phyloP scores from a whole-genome alignment of 2,329 filamentous ascomycete species.

The Basipetospora chlamydospora region DNA sequence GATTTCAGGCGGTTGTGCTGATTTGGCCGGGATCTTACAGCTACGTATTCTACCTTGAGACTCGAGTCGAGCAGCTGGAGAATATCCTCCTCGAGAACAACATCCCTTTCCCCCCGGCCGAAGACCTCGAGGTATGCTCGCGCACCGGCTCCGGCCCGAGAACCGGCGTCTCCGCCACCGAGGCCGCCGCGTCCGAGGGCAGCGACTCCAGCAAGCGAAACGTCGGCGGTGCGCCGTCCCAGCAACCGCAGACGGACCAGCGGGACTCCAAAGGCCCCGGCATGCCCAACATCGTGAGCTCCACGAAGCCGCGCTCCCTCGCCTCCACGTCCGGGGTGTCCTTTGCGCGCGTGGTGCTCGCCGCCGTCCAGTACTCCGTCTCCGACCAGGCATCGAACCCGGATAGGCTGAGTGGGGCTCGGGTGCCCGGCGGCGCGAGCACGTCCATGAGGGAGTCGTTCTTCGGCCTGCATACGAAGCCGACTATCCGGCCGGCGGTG shows the following conservation, averaged over 20 bases:
- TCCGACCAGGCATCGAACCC: constrained; percentile 24
- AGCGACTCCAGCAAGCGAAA: constrained; percentile 10
- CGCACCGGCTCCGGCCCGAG: constrained; percentile 25
- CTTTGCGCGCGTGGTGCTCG: constrained; percentile 86
- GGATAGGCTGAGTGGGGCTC: constrained; percentile 8
- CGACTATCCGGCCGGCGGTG: constrained; percentile 68
- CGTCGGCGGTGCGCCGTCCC: not conserved
- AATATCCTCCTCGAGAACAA: constrained; percentile 53
- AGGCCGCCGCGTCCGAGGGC: constrained; percentile 11
- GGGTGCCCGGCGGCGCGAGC: constrained; percentile 23
- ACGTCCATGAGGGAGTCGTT: constrained; percentile 91
- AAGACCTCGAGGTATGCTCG: constrained; percentile 51
- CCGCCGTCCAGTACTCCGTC: constrained; percentile 66
- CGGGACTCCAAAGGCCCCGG: constrained; percentile 18
- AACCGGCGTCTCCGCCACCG: constrained; percentile 17
- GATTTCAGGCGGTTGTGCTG: constrained; percentile 8
- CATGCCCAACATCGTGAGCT: constrained; percentile 64
- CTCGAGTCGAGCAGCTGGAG: constrained; percentile 72
- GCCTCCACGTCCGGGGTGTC: constrained; percentile 84
- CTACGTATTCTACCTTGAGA: constrained; percentile 92
- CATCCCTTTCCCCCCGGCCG: constrained; percentile 57
- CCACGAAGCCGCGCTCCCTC: constrained; percentile 65
- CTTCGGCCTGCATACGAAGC: constrained; percentile 87
- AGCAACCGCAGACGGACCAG: constrained; percentile 20
- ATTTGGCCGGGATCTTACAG: constrained; percentile 24